These are phyloP conservation scores for Neonectria sp. DNA, from an alignment of 2,329 filamentous ascomycete genomes.

Conservation along the genomic window DNA sequence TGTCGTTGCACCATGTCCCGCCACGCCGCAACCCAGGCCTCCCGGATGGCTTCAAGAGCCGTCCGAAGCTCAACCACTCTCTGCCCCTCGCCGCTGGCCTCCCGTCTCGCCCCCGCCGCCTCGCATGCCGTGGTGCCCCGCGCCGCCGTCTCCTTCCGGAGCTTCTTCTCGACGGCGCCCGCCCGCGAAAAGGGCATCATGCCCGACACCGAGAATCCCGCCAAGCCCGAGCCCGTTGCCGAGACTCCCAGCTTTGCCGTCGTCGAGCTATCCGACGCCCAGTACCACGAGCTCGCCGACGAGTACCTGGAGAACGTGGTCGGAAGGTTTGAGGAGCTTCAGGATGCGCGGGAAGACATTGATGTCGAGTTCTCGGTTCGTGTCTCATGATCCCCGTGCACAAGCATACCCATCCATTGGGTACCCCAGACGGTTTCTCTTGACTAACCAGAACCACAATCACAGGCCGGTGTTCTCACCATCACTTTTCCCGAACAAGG, in stretches of 20 bases:
- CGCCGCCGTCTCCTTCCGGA: constrained; percentile 39
- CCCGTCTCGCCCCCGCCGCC: constrained; percentile 35
- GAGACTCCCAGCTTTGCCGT: constrained; percentile 59
- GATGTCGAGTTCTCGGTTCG: constrained; percentile 92
- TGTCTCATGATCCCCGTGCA: constrained; percentile 35
- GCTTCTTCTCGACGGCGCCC: constrained; percentile 51
- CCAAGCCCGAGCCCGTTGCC: constrained; percentile 58
- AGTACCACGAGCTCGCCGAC: constrained; percentile 87
- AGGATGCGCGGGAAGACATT: constrained; percentile 81
- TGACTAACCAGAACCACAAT: constrained; percentile 31
- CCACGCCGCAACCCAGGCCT: constrained; percentile 54
- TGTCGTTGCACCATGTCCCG: constrained; percentile 48
- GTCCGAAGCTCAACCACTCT: constrained; percentile 46
- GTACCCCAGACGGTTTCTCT: constrained; percentile 2
- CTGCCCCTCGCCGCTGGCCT: constrained; percentile 42
- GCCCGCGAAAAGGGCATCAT: constrained; percentile 66
- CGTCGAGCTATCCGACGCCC: constrained; percentile 75
- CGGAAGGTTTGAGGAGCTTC: constrained; percentile 77
- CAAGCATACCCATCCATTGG: background rate
- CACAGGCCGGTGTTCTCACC: constrained; percentile 87
- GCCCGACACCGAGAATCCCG: constrained; percentile 71
- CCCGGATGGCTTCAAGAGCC: constrained; percentile 55
- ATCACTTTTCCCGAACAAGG: constrained; percentile 79
- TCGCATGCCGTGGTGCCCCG: constrained; percentile 14
- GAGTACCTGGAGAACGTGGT: constrained; percentile 76